Evolutionary conservation across 805 yeast species (phyloP), one percentile per base, ranked within the genome.

Genomic region (Dipodascus albidus): DNA sequence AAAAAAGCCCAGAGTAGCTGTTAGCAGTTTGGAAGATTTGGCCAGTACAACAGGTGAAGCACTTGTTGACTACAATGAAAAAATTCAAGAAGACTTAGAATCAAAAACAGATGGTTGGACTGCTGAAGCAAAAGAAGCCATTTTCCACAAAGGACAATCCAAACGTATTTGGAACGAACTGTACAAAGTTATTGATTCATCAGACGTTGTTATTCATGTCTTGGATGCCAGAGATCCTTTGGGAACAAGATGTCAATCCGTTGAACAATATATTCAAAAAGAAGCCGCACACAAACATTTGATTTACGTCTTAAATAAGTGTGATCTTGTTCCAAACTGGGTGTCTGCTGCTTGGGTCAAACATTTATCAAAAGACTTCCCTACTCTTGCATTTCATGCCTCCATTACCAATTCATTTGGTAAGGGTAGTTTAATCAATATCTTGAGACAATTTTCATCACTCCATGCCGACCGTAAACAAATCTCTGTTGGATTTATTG

Each of bases 301-400:
- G 74, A 85, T 91, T 60, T 90, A 85, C 67, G 96, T 93, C 54
- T 74, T 91, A 71, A 91, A 91, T 79, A 91, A 91, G 77, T 90
- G 97, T 79, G 99, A 91, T 76, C 81, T 91, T 65, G 96, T 91
- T 52, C 99, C 99, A 59, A 91, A 96, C 49, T 91, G 98, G 97
- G 97, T 88, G 65, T 97, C 98, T 64, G 98, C 98, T 69, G 96
- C 98, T 47, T 91, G 99, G 99, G 96, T 93, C 48, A 93, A 91
- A 69, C 91, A 85, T 69, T 75, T 91, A 58, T 89, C 97, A 2
- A 90, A 87, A 63, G 85, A 81, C 53, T 87, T 80, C 67, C 99
- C 99, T 50, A 93, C 99, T 1, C 74, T 91, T 61, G 99, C 99
- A 56, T 91, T 93, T 75, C 99, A 91, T 69, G 98, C 99, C 1